Evolutionary conservation across 2,329 filamentous ascomycete genomes (phyloP), one percentile per base, ranked within the genome.

Genomic region (Cytospora piceae): DNA sequence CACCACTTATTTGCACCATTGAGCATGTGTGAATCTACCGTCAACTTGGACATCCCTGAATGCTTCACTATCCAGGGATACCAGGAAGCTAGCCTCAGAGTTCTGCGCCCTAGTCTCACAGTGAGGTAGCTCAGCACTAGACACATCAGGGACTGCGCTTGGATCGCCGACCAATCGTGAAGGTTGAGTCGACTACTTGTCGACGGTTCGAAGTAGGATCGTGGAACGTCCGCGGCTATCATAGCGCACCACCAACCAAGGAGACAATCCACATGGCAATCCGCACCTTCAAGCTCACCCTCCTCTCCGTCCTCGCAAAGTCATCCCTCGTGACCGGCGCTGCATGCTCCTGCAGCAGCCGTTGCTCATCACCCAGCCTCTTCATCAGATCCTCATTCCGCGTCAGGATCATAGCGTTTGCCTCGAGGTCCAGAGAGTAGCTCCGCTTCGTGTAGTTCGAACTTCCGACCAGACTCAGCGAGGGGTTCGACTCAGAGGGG

Each of bases 381-480:
- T 80, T 80, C 77, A 92, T 92, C 71, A 99, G 77, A 0, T 81
- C 84, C 29, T 89, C 81, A 72, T 98, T 90, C 27, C 82, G 82
- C 1, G 95, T 99, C 5, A 97, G 87, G 32, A 99, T 90, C 65
- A 97, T 77, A 0, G 92, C 91, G 39, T 96, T 95, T 0, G 90
- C 91, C 76, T 99, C 95, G 2, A 99, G 83, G 77, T 99, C 95
- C 52, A 97, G 85, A 51, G 90, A 90, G 77, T 99, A 98, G 74
- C 92, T 96, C 34, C 95, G 84, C 76, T 95, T 94, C 0, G 95
- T 99, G 77, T 98, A 99, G 75, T 99, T 99, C 12, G 91, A 95
- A 74, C 92, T 96, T 1, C 95, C 95, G 0, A 99, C 86, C 22
- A 98, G 83, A 37, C 89, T 96, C 63, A 98, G 82, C 57, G 90